phyloP scores from a whole-genome alignment of 306 rosid genomes.

The Abrus precatorius region DNA sequence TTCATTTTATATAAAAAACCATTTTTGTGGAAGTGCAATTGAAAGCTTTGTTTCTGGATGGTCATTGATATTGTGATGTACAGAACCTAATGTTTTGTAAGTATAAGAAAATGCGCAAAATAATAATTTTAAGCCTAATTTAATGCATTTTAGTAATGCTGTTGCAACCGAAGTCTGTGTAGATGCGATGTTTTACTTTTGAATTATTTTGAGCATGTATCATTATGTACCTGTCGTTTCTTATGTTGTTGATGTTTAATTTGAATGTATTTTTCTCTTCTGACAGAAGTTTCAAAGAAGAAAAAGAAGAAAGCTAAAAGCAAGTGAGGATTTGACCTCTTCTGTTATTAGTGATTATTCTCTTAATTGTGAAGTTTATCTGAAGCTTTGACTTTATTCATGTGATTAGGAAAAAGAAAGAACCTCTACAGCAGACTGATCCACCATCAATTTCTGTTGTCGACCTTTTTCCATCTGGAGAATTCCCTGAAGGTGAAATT shows the following conservation, averaged over 20 bases:
- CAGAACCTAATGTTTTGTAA: neutral
- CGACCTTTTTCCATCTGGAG: slow-evolving; percentile 89
- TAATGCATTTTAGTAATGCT: neutral
- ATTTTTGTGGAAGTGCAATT: too few relatives aligned
- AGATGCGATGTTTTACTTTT: neutral
- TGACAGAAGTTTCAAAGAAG: slow-evolving; percentile 83
- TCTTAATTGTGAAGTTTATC: slow-evolving; percentile 29
- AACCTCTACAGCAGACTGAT: slow-evolving; percentile 58
- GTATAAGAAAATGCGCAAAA: too few relatives aligned
- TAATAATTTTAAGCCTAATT: too few relatives aligned
- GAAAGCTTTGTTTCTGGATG: too few relatives aligned
- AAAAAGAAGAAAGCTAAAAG: slow-evolving; percentile 96
- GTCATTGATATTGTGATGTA: neutral
- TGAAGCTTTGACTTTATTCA: slow-evolving; percentile 42
- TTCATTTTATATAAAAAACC: neutral
- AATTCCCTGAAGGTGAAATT: slow-evolving; percentile 90
- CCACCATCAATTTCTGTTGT: slow-evolving; percentile 78
- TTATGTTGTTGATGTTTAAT: slow-evolving; percentile 15
- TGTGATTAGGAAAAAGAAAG: slow-evolving; percentile 84
- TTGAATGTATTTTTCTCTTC: slow-evolving; percentile 39
- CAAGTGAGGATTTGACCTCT: slow-evolving; percentile 72
- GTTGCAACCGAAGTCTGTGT: neutral
- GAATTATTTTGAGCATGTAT: neutral
- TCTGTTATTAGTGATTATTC: slow-evolving; percentile 39
- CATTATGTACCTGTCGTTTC: neutral